Conservation (phyloP, 2,329 filamentous ascomycete species). For the Botrytis byssoidea region DNA sequence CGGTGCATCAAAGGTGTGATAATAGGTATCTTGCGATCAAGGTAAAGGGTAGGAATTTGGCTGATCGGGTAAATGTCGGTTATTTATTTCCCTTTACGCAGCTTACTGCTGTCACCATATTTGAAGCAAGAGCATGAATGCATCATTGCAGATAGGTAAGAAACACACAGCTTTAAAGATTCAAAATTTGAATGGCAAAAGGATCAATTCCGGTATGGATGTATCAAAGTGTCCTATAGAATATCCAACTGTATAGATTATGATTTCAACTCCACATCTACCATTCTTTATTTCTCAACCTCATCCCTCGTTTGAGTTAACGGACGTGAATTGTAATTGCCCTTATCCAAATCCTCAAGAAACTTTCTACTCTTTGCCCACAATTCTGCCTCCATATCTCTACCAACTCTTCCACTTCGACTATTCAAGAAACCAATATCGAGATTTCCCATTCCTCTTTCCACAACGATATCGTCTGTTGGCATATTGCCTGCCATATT, state of each 20-base stretch:
- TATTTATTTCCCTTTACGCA: not conserved
- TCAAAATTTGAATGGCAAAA: not conserved
- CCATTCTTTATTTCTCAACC: slow-evolving; percentile 17
- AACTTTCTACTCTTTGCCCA: slow-evolving; percentile 62
- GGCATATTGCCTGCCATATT: slow-evolving; percentile 19
- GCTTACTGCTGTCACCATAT: not conserved
- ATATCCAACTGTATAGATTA: not conserved
- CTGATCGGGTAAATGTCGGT: not conserved
- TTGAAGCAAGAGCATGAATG: not conserved
- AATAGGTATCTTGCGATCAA: not conserved
- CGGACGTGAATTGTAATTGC: slow-evolving; percentile 19
- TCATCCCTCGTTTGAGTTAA: slow-evolving; percentile 10
- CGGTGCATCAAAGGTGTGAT: not conserved
- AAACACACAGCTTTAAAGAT: not conserved
- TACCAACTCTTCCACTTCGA: slow-evolving; percentile 75
- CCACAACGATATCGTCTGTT: slow-evolving; percentile 33
- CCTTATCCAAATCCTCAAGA: slow-evolving; percentile 44
- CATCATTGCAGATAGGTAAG: not conserved
- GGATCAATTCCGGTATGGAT: not conserved
- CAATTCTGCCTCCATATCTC: slow-evolving; percentile 80
- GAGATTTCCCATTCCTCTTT: slow-evolving; percentile 54
- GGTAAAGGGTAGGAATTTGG: not conserved
- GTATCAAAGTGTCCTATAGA: not conserved
- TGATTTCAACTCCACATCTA: not conserved
- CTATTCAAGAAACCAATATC: slow-evolving; percentile 92